Evolutionary conservation across 371 early-diverging fungal species (phyloP), one percentile per base, ranked within the genome.

Genomic region (Lichtheimia ornata): DNA sequence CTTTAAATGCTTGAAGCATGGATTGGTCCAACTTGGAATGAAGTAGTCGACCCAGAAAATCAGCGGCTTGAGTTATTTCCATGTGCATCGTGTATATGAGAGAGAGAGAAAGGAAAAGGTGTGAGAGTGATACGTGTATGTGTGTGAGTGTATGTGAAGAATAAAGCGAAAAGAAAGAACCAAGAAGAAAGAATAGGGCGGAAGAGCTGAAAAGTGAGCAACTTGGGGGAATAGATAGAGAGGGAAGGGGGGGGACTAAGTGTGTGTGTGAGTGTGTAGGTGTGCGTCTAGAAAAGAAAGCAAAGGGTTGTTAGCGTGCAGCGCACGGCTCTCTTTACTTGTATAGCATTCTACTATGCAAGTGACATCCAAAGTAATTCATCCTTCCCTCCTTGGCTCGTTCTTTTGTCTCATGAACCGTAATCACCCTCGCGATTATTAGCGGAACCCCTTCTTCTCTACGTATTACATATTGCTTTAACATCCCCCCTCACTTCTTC

Each of bases 31-130:
- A 30, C 43, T 79, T 65, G 1, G 76, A 62, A 22, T 85, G 82
- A 22, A 87, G 67, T 52, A 84, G 74, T 64, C 79, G 72, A 61
- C 84, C 65, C 64, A 87, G 74, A 61, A 88, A 85, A 54, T 76
- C 81, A 52, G 82, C 82, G 25, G 85, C 84, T 69, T 84, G 77
- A 35, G 77, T 79, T 28, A 88, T 83, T 76, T 88, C 88, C 60
- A 83, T 78, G 59, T 85, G 81, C 88, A 88, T 88, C 47, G 45
- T 45, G 54, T 42, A 14, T 22, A 17, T 15, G 11, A 20, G 24
- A 35, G 44, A 64, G 20, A 43, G 24, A 20, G 27, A 27, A 14
- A 55, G 28, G 27, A 27, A 14, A 55, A 24, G 57, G 15, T 59
- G 40, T 41, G 50, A 53, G 40, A 61, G 55, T 25, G 35, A 27